Conservation (phyloP, 345 rosid genomes). For the Sisymbrium altissimum region DNA sequence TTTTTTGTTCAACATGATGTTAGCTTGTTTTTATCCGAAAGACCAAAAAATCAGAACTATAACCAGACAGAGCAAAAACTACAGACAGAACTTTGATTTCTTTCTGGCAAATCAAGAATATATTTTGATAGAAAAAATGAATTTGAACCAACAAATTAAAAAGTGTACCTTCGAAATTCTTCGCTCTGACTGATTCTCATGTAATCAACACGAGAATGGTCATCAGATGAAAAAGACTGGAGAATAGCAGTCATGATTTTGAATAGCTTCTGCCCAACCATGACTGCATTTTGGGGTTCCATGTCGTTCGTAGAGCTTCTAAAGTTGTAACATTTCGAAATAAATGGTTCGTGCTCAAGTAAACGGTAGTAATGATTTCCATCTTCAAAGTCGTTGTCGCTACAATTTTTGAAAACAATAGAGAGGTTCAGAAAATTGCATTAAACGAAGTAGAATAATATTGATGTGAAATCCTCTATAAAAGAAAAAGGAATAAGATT, state of each 20-base stretch:
- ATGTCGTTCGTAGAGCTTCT: conserved; percentile 54
- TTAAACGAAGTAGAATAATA: not conserved
- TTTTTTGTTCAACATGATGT: not conserved
- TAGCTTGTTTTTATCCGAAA: not conserved
- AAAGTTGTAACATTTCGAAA: conserved; percentile 62
- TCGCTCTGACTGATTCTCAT: conserved; percentile 61
- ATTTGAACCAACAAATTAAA: not conserved
- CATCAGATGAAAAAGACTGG: conserved; percentile 68
- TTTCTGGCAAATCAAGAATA: not conserved
- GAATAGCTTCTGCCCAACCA: conserved; percentile 45
- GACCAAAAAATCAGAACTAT: not conserved
- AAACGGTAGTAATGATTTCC: conserved; percentile 80
- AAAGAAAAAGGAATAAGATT: not conserved
- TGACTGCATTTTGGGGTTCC: conserved; percentile 52
- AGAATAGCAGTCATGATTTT: conserved; percentile 81
- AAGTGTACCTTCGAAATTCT: conserved; percentile 72
- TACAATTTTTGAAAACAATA: conserved; percentile 1
- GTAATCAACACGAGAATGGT: conserved; percentile 59
- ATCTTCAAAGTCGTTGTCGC: conserved; percentile 81
- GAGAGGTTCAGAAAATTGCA: not conserved
- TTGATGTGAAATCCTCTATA: not conserved
- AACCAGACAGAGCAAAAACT: not conserved
- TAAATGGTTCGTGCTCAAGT: conserved; percentile 78
- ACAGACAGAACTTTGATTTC: not conserved
- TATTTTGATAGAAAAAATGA: not conserved